Evolutionary conservation across 257 asterid genomes (phyloP).

Genomic region (Fraxinus quadrangulata): DNA sequence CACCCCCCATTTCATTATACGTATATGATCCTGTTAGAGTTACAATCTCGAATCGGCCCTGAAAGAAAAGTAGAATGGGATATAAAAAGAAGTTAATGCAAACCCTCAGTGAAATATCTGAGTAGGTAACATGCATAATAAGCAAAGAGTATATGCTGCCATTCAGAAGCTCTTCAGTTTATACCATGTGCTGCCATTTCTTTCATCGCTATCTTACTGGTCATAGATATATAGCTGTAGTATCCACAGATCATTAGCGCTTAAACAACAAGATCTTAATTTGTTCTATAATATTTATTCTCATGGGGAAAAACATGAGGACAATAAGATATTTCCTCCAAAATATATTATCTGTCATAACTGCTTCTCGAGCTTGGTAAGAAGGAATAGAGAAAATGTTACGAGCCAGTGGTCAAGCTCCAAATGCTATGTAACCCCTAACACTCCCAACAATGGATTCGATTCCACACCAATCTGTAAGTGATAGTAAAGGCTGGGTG

Average conservation of each 20-base stretch:
- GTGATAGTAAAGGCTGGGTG: too few relatives aligned
- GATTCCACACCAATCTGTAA: too few relatives aligned
- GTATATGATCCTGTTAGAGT: slow-evolving; percentile 40
- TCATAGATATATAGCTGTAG: neutral
- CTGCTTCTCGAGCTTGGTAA: too few relatives aligned
- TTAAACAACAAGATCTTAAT: neutral
- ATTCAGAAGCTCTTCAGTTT: too few relatives aligned
- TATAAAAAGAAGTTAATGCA: neutral
- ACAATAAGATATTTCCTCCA: too few relatives aligned
- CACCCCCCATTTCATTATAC: slow-evolving; percentile 21
- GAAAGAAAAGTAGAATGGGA: neutral
- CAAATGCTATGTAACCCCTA: too few relatives aligned
- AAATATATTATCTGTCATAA: too few relatives aligned
- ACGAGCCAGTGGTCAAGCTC: too few relatives aligned
- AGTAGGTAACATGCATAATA: neutral
- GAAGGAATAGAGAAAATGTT: too few relatives aligned
- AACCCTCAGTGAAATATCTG: neutral
- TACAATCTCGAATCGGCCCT: slow-evolving; percentile 37
- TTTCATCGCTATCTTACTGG: neutral
- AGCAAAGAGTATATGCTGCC: too few relatives aligned
- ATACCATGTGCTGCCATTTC: neutral
- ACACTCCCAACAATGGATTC: too few relatives aligned
- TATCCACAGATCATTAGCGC: neutral
- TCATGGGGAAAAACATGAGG: too few relatives aligned
- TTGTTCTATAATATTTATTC: neutral